Evolutionary conservation across 1,284 basidiomycete genomes (phyloP), one percentile per base, ranked within the genome.

Genomic region (Malassezia obtusa): DNA sequence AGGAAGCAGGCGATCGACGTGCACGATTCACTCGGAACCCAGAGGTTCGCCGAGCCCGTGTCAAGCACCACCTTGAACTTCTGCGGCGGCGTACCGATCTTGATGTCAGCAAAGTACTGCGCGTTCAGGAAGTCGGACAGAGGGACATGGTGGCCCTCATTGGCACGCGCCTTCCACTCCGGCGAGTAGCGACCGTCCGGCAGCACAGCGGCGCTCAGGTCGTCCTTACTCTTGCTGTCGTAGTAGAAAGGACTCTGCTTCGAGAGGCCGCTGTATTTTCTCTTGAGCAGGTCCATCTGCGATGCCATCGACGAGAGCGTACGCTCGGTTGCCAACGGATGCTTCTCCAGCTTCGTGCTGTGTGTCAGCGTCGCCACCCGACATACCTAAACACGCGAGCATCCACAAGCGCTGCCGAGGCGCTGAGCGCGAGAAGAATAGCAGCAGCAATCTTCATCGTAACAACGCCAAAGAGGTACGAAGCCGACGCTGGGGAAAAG

Each of bases 1-100:
- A 94, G 79, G 85, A 98, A 98, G 78, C 94, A 99, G 24, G 94
- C 91, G 67, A 99, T 98, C 30, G 89, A 92, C 11, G 83, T 86
- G 79, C 94, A 99, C 63, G 81, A 77, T 30, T 78, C 77, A 67
- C 89, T 89, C 10, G 94, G 94, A 6, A 94, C 87, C 89, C 89
- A 94, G 19, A 92, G 81, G 74, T 92, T 92, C 75, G 86, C 85
- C 40, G 89, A 91, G 22, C 87, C 87, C 45, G 87, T 89, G 71
- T 89, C 88, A 58, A 89, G 80, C 54, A 89, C 82, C 63, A 91
- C 77, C 88, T 88, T 62, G 45, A 67, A 60, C 36, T 73, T 78
- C 76, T 92, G 89, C 45, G 87, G 79, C 12, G 89, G 89, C 2
- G 79, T 80, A 14, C 89, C 92, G 50, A 98, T 75, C 10, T 78